A percentile compares a stretch with the other conserved stretches of the same genome.
phyloP scores from a whole-genome alignment of 768 basidiomycete genomes.

The Leccinum broughii region DNA sequence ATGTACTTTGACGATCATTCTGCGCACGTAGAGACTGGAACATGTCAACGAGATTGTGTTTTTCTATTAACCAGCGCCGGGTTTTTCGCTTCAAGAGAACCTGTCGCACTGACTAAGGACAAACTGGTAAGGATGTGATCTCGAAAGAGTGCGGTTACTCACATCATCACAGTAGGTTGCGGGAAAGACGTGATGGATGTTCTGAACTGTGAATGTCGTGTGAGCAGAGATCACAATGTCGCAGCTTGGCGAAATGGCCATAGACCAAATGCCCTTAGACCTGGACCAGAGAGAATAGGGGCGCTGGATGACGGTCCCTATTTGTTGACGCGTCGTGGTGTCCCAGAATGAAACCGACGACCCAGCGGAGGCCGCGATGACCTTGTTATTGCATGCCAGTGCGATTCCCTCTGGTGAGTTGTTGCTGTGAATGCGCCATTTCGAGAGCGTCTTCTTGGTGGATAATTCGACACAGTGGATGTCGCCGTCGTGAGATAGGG shows the following conservation, averaged over 20 bases:
- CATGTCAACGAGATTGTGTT: not conserved
- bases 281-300: too few species aligned
- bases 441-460: too few species aligned
- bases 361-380: not conserved
- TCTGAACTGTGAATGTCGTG: not conserved
- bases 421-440: too few species aligned
- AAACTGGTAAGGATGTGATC: not conserved
- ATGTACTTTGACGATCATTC: not conserved
- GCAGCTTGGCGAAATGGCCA: too few species aligned
- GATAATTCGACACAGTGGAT: too few species aligned
- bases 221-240: not conserved
- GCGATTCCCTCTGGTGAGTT: too few species aligned
- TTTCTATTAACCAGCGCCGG: not conserved
- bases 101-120: not conserved
- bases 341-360: not conserved
- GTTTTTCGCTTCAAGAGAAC: not conserved
- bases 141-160: not conserved
- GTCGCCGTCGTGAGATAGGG: too few species aligned
- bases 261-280: too few species aligned
- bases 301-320: not conserved
- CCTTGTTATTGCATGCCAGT: not conserved
- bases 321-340: not conserved
- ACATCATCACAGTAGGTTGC: not conserved
- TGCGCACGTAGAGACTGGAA: not conserved
- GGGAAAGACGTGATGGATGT: not conserved